These are phyloP conservation scores for Acer campestre DNA, from an alignment of 345 rosid genomes.

Conservation along the genomic window DNA sequence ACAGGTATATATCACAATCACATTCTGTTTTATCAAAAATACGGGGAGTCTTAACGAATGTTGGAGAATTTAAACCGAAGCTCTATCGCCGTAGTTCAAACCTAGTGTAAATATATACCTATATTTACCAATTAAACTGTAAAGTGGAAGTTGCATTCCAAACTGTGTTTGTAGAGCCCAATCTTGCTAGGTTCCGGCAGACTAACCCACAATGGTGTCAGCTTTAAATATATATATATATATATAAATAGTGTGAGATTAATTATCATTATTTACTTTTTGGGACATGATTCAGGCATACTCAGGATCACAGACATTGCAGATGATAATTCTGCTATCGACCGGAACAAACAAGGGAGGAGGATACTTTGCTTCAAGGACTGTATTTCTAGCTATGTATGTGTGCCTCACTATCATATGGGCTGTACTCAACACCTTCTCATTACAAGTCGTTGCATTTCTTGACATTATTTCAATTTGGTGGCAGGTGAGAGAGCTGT, in stretches of 20 bases:
- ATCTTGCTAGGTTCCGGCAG: too few relatives aligned
- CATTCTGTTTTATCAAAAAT: neutral
- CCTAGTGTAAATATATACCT: too few relatives aligned
- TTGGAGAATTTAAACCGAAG: too few relatives aligned
- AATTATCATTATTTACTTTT: too few relatives aligned
- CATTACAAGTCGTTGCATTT: slow-evolving; percentile 59
- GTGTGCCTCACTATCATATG: slow-evolving; percentile 54
- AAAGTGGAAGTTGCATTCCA: too few relatives aligned
- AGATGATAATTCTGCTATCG: slow-evolving; percentile 57
- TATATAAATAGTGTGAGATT: too few relatives aligned
- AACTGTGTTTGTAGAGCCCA: too few relatives aligned
- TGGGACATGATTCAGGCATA: slow-evolving; percentile 42
- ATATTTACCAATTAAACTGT: too few relatives aligned
- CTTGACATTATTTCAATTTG: slow-evolving; percentile 61
- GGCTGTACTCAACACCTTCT: slow-evolving; percentile 63
- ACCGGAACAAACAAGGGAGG: slow-evolving; percentile 63
- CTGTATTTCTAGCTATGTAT: slow-evolving; percentile 60
- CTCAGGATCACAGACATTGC: slow-evolving; percentile 63
- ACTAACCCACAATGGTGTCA: too few relatives aligned
- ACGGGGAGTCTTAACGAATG: too few relatives aligned
- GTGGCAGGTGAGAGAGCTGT: slow-evolving; percentile 55
- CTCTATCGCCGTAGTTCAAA: too few relatives aligned
- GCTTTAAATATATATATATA: too few relatives aligned
- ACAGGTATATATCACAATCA: slow-evolving; percentile 35
- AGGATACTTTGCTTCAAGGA: slow-evolving; percentile 61